phyloP scores from a whole-genome alignment of 2,329 filamentous ascomycete species.

The Arachnopeziza araneosa region DNA sequence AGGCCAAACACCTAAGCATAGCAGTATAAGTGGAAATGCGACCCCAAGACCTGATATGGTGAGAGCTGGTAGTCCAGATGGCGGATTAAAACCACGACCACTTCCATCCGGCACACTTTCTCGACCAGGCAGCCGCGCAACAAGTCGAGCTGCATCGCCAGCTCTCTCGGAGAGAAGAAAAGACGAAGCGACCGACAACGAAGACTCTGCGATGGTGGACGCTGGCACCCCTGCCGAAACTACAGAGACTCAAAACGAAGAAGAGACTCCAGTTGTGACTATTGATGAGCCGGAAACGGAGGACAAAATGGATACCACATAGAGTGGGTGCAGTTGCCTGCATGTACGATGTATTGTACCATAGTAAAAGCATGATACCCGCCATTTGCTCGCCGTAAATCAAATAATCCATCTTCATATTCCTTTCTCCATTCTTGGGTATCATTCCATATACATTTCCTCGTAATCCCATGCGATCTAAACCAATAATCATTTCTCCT shows the following conservation, averaged over 20 bases:
- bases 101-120: constrained; percentile 31
- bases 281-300: constrained; percentile 41
- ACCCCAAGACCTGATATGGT: constrained; percentile 43
- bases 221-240: constrained; percentile 30
- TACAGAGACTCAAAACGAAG: constrained; percentile 12
- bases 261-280: constrained; percentile 42
- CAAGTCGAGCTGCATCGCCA: constrained; percentile 36
- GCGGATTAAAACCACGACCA: constrained; percentile 32
- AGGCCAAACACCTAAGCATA: constrained; percentile 46
- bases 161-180: constrained; percentile 20
- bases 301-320: constrained; percentile 64
- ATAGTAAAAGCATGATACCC: constrained; percentile 26
- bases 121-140: constrained; percentile 35
- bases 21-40: constrained; percentile 40
- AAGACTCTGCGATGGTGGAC: constrained; percentile 57
- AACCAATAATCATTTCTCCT: background rate
- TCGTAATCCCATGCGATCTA: background rate
- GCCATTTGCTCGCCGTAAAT: background rate
- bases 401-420: background rate
- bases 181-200: constrained; percentile 19
- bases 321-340: constrained; percentile 6
- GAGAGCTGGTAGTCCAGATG: constrained; percentile 35
- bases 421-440: constrained; percentile 1
- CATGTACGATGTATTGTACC: constrained; percentile 24
- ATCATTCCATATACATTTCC: constrained; percentile 9